Evolutionary conservation across 306 rosid species (phyloP), one percentile per base, ranked within the genome.

Genomic region (Cucurbita maxima): DNA sequence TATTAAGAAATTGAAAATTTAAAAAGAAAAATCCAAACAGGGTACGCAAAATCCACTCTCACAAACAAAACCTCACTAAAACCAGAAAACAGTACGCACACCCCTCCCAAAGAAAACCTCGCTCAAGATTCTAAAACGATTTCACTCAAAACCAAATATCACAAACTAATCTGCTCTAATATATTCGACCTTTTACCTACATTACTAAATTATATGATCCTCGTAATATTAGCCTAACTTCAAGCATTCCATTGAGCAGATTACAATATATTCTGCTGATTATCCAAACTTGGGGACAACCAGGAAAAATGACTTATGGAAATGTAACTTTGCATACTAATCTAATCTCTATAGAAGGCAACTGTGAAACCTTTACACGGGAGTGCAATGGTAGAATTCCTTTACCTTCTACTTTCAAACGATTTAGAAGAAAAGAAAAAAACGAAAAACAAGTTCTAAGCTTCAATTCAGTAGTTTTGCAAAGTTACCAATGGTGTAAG

Each of bases 401-500:
- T 66, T 63, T 43, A 0, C 37, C 11, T 43, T 66, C 54, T 43
- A 66, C 53, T 12, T 43, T 20, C 54, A 6, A 66, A 19, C 45
- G 10, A 37, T 66, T 19, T 12, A 59, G 38, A 3, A 25, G 25
- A 0, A 5, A 58, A 7, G 3, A 63, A n/a, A 66, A 41, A 48
- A 66, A 20, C 13, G 6, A 44, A 44, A 11, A 18, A 5, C 20
- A 18, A 19, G 36, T 64, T 20, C n/a, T 43, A 5, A 7, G 53
- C 37, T 18, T 43, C 53, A 64, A 18, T 64, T 20, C 71, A 19
- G 11, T 64, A 64, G n/a, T 64, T 43, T 43, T 64, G n/a, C 9
- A 62, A 78, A 8, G 67, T 64, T 71, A 88, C 97, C 87, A 59
- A 62, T 76, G n/a, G 74, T 81, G 77, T 58, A 45, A 53, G 82